Evolutionary conservation across 1,284 basidiomycete genomes (phyloP).

Genomic region (Apiotrichum montevideense): DNA sequence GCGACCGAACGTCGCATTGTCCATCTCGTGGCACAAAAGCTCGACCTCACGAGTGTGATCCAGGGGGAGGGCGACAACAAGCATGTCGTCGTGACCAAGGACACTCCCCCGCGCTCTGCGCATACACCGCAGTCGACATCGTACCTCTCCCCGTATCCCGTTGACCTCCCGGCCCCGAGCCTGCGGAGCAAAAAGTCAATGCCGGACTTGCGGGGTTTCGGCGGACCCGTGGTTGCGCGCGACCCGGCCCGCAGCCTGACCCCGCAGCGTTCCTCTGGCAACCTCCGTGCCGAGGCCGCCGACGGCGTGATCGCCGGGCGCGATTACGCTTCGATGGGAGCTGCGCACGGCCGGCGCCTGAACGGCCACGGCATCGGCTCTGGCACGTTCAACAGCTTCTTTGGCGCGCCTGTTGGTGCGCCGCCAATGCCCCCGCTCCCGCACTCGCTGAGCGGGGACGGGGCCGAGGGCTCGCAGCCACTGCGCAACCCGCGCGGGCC

Average conservation of each 20-base stretch:
- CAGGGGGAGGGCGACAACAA: constrained; percentile 87
- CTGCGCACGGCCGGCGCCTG: constrained; percentile 23
- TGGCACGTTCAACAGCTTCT: constrained; percentile 26
- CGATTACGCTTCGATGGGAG: constrained; percentile 40
- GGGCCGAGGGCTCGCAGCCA: constrained; percentile 19
- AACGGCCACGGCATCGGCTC: constrained; percentile 24
- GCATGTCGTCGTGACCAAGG: constrained; percentile 77
- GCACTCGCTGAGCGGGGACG: constrained; percentile 8
- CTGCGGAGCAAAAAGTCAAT: constrained; percentile 91
- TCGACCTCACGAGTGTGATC: constrained; percentile 90
- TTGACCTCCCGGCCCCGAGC: constrained; percentile 56
- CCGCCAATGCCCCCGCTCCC: constrained; percentile 39
- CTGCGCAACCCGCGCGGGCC: constrained; percentile 42
- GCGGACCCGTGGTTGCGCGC: constrained; percentile 62
- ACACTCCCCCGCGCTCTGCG: constrained; percentile 45
- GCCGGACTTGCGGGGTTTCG: constrained; percentile 55
- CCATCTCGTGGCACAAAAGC: constrained; percentile 90
- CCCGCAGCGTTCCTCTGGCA: constrained; percentile 79
- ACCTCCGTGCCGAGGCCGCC: constrained; percentile 85
- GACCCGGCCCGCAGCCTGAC: constrained; percentile 70
- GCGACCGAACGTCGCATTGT: constrained; percentile 86
- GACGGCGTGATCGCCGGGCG: constrained; percentile 56
- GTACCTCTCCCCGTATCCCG: constrained; percentile 39
- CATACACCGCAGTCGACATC: constrained; percentile 57
- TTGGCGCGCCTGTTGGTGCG: constrained; percentile 24